Base-by-base conservation (phyloP, 495 filamentous ascomycete species). In the Hypoxylon intermedium region DNA sequence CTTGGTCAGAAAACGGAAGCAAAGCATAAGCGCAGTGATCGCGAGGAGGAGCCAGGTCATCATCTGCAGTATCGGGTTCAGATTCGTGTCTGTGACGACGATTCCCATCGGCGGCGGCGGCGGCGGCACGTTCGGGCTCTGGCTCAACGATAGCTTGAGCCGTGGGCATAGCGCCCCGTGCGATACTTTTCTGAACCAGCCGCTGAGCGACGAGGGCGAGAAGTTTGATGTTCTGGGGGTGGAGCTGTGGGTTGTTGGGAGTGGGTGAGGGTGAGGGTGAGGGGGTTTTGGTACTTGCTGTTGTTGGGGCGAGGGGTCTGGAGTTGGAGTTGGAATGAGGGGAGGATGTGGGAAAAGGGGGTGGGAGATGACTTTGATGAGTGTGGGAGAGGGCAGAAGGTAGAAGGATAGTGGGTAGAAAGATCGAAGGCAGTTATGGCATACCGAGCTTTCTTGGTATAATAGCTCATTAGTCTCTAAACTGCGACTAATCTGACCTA, bases 171-270 rank as follows among this genome's bases (percentile, higher is more conserved):
- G 89, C 63, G 82, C 87, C 38, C 73, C 82, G 5, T 93, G 90
- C 67, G 86, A 89, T 65, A 98, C 94, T 2, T 98, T 98, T 73
- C 92, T 92, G 1, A 98, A 98, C 64, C 92, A 98, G 76, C 87
- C 87, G 24, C 81, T 98, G n/a, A 97, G 93, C 59, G 93, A 96
- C 53, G 90, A 94, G 56, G 94, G 94, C 4, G 84, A 86, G 65
- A 97, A 96, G 69, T 98, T 97, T 67, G 92, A 94, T 48, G 83
- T 98, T 5, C 62, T 97, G 1, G 93, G 92, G 6, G 90, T 97
- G 2, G 95, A 98, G 77, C 72, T 97, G 15, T 98, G 93, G 93
- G 91, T 87, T 69, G 82, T 97, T 53, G 86, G 85, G 31, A 73
- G 59, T 11, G 60, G 73, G 15, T 71, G 31, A 52, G 23, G 12